A percentile compares a stretch with the other conserved stretches of the same genome.
Evolutionary conservation across 2,329 filamentous ascomycete genomes (phyloP).

Genomic region (Spiromastix sp.): DNA sequence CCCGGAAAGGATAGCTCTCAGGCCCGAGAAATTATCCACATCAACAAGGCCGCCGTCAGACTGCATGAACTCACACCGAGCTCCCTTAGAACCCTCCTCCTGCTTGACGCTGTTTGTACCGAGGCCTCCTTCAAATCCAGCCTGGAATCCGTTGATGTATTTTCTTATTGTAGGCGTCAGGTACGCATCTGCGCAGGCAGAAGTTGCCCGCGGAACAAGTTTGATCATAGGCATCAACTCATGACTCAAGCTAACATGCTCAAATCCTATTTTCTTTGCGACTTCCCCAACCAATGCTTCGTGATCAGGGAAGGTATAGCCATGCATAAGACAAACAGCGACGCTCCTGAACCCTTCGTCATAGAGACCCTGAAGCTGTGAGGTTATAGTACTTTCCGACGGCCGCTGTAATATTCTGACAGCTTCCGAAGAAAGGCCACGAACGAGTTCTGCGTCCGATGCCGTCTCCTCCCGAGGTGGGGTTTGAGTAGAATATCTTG

Average conservation of each 20-base stretch:
- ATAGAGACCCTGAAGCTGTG: slow-evolving; percentile 56
- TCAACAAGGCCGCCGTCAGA: slow-evolving; percentile 59
- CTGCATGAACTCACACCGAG: slow-evolving; percentile 90
- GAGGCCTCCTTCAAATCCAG: slow-evolving; percentile 70
- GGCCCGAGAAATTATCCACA: slow-evolving; percentile 56
- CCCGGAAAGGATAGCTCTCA: slow-evolving; percentile 77
- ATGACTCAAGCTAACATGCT: slow-evolving; percentile 71
- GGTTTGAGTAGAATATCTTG: slow-evolving; percentile 46
- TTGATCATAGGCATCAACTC: slow-evolving; percentile 86
- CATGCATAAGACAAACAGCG: slow-evolving; percentile 84
- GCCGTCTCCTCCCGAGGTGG: slow-evolving; percentile 27
- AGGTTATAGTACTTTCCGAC: slow-evolving; percentile 40
- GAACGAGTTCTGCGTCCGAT: slow-evolving; percentile 48
- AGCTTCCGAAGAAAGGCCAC: slow-evolving; percentile 62
- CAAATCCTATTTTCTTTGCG: slow-evolving; percentile 70
- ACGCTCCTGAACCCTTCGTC: slow-evolving; percentile 66
- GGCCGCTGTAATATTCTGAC: slow-evolving; percentile 60
- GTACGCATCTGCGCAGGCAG: slow-evolving; percentile 70
- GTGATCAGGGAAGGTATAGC: slow-evolving; percentile 81
- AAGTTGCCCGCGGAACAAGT: slow-evolving; percentile 63
- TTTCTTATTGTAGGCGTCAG: slow-evolving; percentile 69
- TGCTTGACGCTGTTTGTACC: slow-evolving; percentile 64
- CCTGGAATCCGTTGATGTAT: slow-evolving; percentile 67
- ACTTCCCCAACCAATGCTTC: slow-evolving; percentile 67
- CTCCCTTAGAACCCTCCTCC: slow-evolving; percentile 53